phyloP scores from a whole-genome alignment of 1,284 basidiomycete genomes.

The Cutaneotrichosporon spelunceum region DNA sequence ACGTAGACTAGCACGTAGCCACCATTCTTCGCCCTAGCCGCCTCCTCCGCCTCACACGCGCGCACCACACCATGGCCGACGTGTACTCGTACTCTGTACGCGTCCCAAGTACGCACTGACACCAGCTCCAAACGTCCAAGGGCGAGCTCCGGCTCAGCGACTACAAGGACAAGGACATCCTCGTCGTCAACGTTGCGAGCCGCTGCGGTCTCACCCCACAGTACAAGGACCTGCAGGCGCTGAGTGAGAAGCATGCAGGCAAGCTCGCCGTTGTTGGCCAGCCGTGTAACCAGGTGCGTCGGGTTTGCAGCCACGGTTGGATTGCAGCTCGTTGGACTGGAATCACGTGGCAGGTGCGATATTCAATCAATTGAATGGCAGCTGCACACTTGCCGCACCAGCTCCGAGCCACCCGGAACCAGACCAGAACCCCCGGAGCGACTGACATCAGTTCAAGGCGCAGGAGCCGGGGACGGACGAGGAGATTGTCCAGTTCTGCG shows the following conservation, averaged over 20 bases:
- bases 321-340: no score
- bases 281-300: constrained; percentile 72
- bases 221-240: constrained; percentile 76
- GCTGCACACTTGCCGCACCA: no score
- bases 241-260: constrained; percentile 78
- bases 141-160: constrained; percentile 37
- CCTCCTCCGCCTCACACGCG: constrained; percentile 1
- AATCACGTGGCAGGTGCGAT: no score
- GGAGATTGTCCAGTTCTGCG: constrained; percentile 58
- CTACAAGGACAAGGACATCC: constrained; percentile 46
- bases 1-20: no score
- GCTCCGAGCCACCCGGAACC: no score
- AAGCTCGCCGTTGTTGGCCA: constrained; percentile 79
- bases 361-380: no score
- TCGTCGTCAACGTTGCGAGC: constrained; percentile 51
- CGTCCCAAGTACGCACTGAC: background rate
- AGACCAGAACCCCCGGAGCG: no score
- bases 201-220: constrained; percentile 73
- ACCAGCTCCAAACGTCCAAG: constrained; percentile 46
- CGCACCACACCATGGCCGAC: constrained; percentile 38
- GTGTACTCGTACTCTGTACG: constrained; percentile 45
- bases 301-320: no score
- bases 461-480: constrained; percentile 75
- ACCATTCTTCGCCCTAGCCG: constrained; percentile 10
- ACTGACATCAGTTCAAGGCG: constrained; percentile 33